Evolutionary conservation across 2,329 filamentous ascomycete species (phyloP), one percentile per base, ranked within the genome.

Genomic region (Botrytis sinoallii): DNA sequence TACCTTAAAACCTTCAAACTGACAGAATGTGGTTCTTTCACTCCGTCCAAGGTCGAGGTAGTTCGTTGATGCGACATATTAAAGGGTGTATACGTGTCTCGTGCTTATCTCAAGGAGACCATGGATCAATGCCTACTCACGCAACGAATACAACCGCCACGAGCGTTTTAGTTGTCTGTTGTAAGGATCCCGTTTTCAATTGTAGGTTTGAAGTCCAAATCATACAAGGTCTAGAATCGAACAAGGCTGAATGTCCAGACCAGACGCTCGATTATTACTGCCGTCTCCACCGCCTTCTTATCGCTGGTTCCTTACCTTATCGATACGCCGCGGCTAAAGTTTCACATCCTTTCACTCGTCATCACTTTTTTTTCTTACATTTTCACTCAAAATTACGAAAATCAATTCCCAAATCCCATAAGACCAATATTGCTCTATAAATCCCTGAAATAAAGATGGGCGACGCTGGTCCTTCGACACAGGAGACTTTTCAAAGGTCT

Each of bases 1-100:
- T 84, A 91, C 91, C 91, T 85, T 55, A 93, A 85, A 68, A 93
- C 93, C 85, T 95, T 95, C 71, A 95, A 85, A 70, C 92, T 94
- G 64, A 95, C 89, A 32, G 91, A 89, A 83, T 95, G 92, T 55
- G 92, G 92, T 83, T 95, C 93, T 82, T 93, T 93, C 75, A 87
- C 82, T 6, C 76, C 74, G 73, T 81, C 80, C 55, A 77, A 70
- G 35, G 75, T 77, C 57, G 79, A 79, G 5, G 59, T 75, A 40
- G 66, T 76, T 71, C 81, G 79, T 78, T 80, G 78, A 75, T 80
- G 80, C 74, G 80, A 77, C 80, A 81, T 81, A 40, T 74, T 73
- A 38, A 25, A 4, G n/a, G 5, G 20, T 10, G 8, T 70, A 38
- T 38, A 18, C 12, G 18, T 35, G 46, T 35, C 32, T 61, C 25